Evolutionary conservation across 257 asterid genomes (phyloP).

Genomic region (Gentiana macrophylla): DNA sequence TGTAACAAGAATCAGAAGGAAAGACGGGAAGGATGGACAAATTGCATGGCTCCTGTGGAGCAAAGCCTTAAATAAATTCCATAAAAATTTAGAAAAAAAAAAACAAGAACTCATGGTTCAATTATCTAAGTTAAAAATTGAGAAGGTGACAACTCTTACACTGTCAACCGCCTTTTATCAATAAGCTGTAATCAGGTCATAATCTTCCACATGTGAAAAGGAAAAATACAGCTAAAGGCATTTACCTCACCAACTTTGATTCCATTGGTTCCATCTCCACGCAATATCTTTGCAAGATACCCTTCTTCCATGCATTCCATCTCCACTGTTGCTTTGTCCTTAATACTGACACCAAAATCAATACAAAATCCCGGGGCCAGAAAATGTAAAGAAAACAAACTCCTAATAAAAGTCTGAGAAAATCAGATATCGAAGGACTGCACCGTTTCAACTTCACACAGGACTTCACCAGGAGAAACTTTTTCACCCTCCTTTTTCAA

Average conservation of each 20-base stretch:
- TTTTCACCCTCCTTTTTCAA: slow-evolving; percentile 98
- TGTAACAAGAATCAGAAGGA: too few relatives aligned
- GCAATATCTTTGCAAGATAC: slow-evolving; percentile 82
- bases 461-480: slow-evolving; percentile 92
- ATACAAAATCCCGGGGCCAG: not conserved
- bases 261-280: slow-evolving; percentile 83
- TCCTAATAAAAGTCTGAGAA: not conserved
- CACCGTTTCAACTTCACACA: slow-evolving; percentile 99
- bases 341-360: not conserved
- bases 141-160: too few relatives aligned
- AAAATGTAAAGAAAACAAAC: not conserved
- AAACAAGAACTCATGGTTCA: too few relatives aligned
- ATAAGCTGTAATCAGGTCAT: too few relatives aligned
- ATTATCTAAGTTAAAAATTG: too few relatives aligned
- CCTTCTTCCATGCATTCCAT: slow-evolving; percentile 99
- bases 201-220: not conserved
- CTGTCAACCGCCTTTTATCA: too few relatives aligned
- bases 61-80: too few relatives aligned
- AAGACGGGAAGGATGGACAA: too few relatives aligned
- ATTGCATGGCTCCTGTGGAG: too few relatives aligned
- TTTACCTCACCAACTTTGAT: slow-evolving; percentile 98
- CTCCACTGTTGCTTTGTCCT: slow-evolving; percentile 99
- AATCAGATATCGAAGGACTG: slow-evolving; percentile 13
- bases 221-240: slow-evolving; percentile 1
- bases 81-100: too few relatives aligned